Conservation (phyloP, 805 yeast genomes). For the Zygosaccharomyces bailii region DNA sequence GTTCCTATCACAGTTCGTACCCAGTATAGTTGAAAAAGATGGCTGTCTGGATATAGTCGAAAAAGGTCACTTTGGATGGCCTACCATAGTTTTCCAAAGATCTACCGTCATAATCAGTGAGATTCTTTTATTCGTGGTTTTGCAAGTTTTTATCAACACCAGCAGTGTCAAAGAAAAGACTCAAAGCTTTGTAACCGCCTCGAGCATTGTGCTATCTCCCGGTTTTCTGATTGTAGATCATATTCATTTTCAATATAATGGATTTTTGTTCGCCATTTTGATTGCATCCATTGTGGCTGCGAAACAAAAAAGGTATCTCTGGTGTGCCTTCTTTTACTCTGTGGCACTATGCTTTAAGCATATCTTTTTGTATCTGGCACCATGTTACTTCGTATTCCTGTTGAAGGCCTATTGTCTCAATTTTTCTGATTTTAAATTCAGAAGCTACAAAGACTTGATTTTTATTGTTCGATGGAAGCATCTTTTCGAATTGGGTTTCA, state of each 20-base stretch:
- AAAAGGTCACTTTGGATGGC: slow-evolving; percentile 65
- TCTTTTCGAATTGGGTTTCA: slow-evolving; percentile 56
- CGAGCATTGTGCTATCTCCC: slow-evolving; percentile 82
- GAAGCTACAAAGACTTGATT: slow-evolving; percentile 34
- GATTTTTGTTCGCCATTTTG: slow-evolving; percentile 83
- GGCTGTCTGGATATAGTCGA: slow-evolving; percentile 72
- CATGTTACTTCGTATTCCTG: slow-evolving; percentile 82
- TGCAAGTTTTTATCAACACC: slow-evolving; percentile 66
- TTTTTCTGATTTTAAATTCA: slow-evolving; percentile 34
- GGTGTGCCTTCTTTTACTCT: slow-evolving; percentile 68
- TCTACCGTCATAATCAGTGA: slow-evolving; percentile 77
- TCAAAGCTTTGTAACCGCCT: slow-evolving; percentile 66
- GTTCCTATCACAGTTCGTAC: slow-evolving; percentile 68
- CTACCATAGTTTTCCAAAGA: slow-evolving; percentile 83
- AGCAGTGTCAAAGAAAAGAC: slow-evolving; percentile 39
- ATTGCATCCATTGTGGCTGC: slow-evolving; percentile 73
- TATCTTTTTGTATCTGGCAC: slow-evolving; percentile 88
- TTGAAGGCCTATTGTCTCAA: slow-evolving; percentile 68
- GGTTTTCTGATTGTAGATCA: slow-evolving; percentile 90
- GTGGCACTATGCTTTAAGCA: slow-evolving; percentile 88
- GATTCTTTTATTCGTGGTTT: slow-evolving; percentile 58
- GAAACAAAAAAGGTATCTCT: slow-evolving; percentile 50
- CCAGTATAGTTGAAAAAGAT: slow-evolving; percentile 56
- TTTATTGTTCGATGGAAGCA: slow-evolving; percentile 51
- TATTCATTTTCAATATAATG: slow-evolving; percentile 96